A percentile compares a stretch with the other conserved stretches of the same genome.
Evolutionary conservation across 2,329 filamentous ascomycete species (phyloP).

Genomic region (Epichloe coenophiala): DNA sequence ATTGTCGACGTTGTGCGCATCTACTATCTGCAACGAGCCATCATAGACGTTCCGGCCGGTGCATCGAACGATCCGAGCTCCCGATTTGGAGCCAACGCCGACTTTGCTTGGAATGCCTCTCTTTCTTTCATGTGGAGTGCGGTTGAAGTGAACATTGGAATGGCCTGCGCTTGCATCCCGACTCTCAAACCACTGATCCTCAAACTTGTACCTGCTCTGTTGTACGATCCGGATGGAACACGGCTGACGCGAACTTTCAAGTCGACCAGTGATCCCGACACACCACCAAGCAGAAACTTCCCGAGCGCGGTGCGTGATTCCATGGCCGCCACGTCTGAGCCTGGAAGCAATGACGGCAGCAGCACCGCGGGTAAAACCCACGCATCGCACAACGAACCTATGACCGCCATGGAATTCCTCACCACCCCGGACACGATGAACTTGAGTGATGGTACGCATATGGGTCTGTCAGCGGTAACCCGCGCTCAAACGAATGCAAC

Average conservation of each 20-base stretch:
- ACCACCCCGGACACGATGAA: conserved; percentile 26
- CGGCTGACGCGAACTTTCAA: conserved; percentile 13
- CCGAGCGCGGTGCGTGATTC: not conserved
- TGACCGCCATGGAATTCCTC: conserved; percentile 32
- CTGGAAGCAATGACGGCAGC: not conserved
- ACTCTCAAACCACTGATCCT: conserved; percentile 77
- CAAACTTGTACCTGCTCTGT: conserved; percentile 42
- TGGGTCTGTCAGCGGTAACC: not conserved
- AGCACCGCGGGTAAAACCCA: not conserved
- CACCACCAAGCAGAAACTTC: conserved; percentile 11
- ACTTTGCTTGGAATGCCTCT: conserved; percentile 63
- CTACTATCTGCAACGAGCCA: conserved; percentile 72
- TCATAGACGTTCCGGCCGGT: conserved; percentile 27
- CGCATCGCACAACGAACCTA: conserved; percentile 14
- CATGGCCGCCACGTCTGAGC: not conserved
- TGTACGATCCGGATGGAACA: conserved; percentile 37
- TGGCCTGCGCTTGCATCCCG: conserved; percentile 85
- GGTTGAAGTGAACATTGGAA: conserved; percentile 84
- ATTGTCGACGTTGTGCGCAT: conserved; percentile 82
- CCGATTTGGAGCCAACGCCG: conserved; percentile 36
- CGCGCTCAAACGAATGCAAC: conserved; percentile 19
- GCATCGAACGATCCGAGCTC: conserved; percentile 23
- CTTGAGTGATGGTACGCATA: conserved; percentile 6
- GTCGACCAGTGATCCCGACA: conserved; percentile 17
- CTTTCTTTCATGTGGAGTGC: conserved; percentile 88